Evolutionary conservation across 345 rosid genomes (phyloP).

Genomic region (Combretum micranthum): DNA sequence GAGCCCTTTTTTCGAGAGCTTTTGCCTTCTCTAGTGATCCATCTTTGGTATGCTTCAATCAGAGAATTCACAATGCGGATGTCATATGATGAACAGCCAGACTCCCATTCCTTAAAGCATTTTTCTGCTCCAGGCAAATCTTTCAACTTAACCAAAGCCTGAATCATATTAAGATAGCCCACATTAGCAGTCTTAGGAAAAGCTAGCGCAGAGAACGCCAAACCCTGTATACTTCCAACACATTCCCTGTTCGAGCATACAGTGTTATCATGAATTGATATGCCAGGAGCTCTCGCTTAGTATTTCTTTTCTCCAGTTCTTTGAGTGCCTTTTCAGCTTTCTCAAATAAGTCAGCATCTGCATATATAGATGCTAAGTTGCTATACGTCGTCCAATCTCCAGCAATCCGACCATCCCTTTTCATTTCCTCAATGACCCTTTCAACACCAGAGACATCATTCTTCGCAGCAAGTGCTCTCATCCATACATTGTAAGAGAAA

Average conservation of each 20-base stretch:
- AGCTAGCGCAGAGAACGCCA: constrained; percentile 91
- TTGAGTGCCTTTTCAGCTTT: constrained; percentile 77
- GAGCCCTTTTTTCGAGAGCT: constrained; percentile 61
- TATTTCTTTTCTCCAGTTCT: constrained; percentile 68
- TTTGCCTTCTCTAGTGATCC: constrained; percentile 58
- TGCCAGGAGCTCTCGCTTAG: constrained; percentile 42
- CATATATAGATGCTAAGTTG: constrained; percentile 79
- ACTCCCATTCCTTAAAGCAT: constrained; percentile 83
- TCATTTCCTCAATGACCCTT: constrained; percentile 80
- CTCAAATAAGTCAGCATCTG: constrained; percentile 51
- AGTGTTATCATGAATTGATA: constrained; percentile 79
- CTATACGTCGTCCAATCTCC: constrained; percentile 91
- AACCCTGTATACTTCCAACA: constrained; percentile 72
- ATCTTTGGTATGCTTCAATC: constrained; percentile 60
- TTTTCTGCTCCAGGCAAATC: constrained; percentile 92
- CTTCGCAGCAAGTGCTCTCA: constrained; percentile 80
- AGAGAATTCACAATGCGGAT: constrained; percentile 65
- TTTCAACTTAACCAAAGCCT: constrained; percentile 72
- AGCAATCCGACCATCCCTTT: constrained; percentile 74
- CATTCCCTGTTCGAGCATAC: constrained; percentile 60
- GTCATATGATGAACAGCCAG: constrained; percentile 58
- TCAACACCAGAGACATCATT: constrained; percentile 72
- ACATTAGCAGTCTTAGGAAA: constrained; percentile 64
- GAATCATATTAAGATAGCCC: constrained; percentile 88
- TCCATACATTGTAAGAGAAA: constrained; percentile 81